Conservation (phyloP, 2,329 filamentous ascomycete genomes). For the Aspergillus hortae region DNA sequence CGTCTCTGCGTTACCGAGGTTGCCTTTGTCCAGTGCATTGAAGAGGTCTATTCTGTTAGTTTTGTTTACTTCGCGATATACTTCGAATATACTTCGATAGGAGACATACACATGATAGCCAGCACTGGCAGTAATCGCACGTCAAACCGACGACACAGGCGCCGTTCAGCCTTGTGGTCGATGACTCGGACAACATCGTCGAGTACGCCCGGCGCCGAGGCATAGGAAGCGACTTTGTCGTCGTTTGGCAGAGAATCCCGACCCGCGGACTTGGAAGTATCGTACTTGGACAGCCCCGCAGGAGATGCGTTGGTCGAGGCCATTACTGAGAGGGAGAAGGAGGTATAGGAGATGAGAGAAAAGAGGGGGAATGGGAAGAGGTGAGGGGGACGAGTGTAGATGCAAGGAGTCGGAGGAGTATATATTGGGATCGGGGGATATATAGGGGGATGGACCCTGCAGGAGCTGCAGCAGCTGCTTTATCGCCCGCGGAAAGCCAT, state of each 20-base stretch:
- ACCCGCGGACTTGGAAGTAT: conserved; percentile 6
- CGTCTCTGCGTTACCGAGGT: conserved; percentile 57
- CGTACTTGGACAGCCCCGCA: conserved; percentile 1
- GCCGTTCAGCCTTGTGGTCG: conserved; percentile 46
- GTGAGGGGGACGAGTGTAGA: background rate
- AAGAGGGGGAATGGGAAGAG: background rate
- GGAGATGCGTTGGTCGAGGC: background rate
- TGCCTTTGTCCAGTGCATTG: conserved; percentile 50
- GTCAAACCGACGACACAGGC: conserved; percentile 53
- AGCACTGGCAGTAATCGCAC: conserved; percentile 53
- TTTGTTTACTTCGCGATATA: background rate
- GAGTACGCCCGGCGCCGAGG: conserved; percentile 13
- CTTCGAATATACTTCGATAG: background rate
- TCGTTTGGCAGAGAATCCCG: conserved; percentile 11
- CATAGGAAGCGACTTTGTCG: conserved; percentile 9
- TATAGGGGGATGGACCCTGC: too few species aligned
- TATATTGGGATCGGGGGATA: too few species aligned
- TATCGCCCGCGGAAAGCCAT: background rate
- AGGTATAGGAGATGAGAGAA: background rate
- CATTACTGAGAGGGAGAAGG: conserved; percentile 1
- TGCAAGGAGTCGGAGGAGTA: background rate
- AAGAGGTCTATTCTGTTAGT: conserved; percentile 48
- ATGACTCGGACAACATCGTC: conserved; percentile 32
- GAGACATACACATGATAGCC: conserved; percentile 52
- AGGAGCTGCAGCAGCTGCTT: too few species aligned